Percentiles rank a stretch among this genome's conserved stretches.
Conservation (phyloP, 495 filamentous ascomycete genomes). For the Daldinia bambusicola region DNA sequence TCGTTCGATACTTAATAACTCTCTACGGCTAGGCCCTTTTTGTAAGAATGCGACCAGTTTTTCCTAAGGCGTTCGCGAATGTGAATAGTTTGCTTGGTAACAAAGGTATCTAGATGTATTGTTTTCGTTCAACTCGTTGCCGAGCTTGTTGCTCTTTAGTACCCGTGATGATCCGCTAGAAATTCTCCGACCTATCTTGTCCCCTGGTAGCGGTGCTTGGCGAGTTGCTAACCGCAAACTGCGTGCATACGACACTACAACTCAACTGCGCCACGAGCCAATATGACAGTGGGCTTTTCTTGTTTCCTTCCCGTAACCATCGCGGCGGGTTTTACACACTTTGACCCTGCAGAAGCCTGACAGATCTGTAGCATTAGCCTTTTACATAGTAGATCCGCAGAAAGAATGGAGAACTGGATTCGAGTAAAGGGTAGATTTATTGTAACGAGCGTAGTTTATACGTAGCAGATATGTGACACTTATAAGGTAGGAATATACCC, state of each 20-base stretch:
- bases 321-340: conserved; percentile 20
- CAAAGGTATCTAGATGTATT: background rate
- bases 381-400: background rate
- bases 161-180: conserved; percentile 32
- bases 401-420: background rate
- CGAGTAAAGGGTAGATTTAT: background rate
- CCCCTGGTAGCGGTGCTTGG: conserved; percentile 23
- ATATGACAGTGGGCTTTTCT: conserved; percentile 14
- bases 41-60: conserved; percentile 4
- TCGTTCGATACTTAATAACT: conserved; percentile 15
- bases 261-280: conserved; percentile 21
- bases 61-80: conserved; percentile 4
- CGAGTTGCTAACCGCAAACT: conserved; percentile 5
- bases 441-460: too few species aligned
- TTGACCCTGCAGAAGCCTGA: conserved; percentile 14
- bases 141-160: conserved; percentile 20
- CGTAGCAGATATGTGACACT: background rate
- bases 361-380: background rate
- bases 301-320: conserved; percentile 28
- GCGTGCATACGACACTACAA: conserved; percentile 1
- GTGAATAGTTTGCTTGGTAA: conserved; percentile 1
- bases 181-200: conserved; percentile 34
- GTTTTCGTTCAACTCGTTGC: conserved; percentile 22
- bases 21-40: conserved; percentile 25
- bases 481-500: background rate